phyloP scores from a whole-genome alignment of 805 yeast species.

The Tetrapisispora arboricola region DNA sequence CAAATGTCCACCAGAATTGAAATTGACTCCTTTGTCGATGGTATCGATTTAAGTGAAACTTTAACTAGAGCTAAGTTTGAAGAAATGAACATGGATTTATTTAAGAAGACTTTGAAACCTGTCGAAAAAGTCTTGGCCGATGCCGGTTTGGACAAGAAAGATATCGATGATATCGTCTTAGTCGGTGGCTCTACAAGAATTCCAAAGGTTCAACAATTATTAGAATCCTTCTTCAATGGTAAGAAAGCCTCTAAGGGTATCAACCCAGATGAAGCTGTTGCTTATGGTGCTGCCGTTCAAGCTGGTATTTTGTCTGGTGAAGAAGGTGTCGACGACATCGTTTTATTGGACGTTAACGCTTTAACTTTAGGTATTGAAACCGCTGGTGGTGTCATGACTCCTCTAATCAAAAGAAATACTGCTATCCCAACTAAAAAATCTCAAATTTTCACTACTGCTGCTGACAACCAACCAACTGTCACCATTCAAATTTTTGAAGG shows the following conservation, averaged over 20 bases:
- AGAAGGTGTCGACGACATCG: constrained; percentile 83
- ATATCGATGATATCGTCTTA: constrained; percentile 86
- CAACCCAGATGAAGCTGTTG: constrained; percentile 99
- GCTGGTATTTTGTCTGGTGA: constrained; percentile 97
- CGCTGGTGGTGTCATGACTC: constrained; percentile 96
- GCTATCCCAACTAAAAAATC: constrained; percentile 94
- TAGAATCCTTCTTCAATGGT: constrained; percentile 84
- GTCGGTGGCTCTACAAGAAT: constrained; percentile 99
- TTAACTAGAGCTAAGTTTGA: constrained; percentile 96
- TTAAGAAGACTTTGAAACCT: constrained; percentile 91
- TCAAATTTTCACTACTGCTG: constrained; percentile 91
- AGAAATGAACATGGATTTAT: constrained; percentile 85
- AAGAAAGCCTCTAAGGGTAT: constrained; percentile 96
- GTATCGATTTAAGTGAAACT: constrained; percentile 91
- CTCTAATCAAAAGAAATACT: constrained; percentile 87
- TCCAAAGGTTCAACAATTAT: constrained; percentile 92
- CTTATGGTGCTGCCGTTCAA: constrained; percentile 98
- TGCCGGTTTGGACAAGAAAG: constrained; percentile 77
- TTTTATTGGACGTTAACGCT: constrained; percentile 87
- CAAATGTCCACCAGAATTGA: constrained; percentile 94
- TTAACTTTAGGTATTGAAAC: constrained; percentile 93
- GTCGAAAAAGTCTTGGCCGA: constrained; percentile 94
- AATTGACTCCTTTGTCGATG: constrained; percentile 89
- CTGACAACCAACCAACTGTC: constrained; percentile 93
- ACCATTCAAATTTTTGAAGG: constrained; percentile 92